Conservation (phyloP, 257 asterid species). For the Nicotiana knightiana region DNA sequence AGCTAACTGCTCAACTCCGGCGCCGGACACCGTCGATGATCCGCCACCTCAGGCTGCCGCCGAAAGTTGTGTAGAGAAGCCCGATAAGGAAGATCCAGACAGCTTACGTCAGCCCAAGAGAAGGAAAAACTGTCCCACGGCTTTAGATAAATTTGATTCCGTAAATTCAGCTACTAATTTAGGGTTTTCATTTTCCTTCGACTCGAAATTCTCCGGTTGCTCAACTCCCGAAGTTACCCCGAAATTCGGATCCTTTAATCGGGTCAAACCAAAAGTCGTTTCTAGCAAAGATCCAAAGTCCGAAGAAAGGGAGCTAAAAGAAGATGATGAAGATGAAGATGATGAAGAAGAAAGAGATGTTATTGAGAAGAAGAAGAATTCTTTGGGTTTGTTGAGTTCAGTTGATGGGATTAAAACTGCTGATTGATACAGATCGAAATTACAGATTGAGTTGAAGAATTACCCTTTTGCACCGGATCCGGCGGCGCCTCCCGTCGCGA, state of each 20-base stretch:
- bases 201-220: constrained; percentile 21
- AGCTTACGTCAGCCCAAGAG: constrained; percentile 16
- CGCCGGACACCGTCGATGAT: not conserved
- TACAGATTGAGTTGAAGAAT: too few relatives aligned
- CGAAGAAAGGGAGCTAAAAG: not conserved
- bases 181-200: constrained; percentile 22
- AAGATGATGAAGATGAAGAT: not conserved
- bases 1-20: not conserved
- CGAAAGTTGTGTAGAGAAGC: not conserved
- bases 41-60: not conserved
- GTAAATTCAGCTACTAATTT: constrained; percentile 12
- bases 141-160: constrained; percentile 14
- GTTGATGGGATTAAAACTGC: not conserved
- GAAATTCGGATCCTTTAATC: constrained; percentile 26
- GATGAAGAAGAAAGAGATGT: not conserved
- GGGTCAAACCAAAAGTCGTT: not conserved
- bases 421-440: not conserved
- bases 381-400: not conserved
- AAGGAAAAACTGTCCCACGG: constrained; percentile 20
- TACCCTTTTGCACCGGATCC: too few relatives aligned
- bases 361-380: not conserved
- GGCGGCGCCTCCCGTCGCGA: not conserved
- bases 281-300: not conserved
- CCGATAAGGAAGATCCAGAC: constrained; percentile 5
- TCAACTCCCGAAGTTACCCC: constrained; percentile 28